phyloP scores from a whole-genome alignment of 2,329 filamentous ascomycete species.

The Stagonosporopsis chrysanthemi region DNA sequence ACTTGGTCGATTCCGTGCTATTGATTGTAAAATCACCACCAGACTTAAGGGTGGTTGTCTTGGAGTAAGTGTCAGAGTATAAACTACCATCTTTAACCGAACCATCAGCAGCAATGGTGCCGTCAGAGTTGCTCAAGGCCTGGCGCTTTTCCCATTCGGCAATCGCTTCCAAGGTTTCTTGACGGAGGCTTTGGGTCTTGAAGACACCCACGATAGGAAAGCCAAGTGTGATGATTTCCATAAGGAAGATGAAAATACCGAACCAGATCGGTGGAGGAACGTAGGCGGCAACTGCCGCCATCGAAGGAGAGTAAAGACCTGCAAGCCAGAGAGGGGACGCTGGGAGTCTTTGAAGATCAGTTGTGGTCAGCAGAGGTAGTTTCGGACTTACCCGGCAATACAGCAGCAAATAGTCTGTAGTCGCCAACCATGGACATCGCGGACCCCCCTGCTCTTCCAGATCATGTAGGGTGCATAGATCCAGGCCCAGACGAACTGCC shows the following conservation, averaged over 20 bases:
- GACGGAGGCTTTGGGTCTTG: slow-evolving; percentile 34
- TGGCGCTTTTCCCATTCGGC: slow-evolving; percentile 44
- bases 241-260: slow-evolving; percentile 42
- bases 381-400: slow-evolving; percentile 37
- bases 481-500: slow-evolving; percentile 50
- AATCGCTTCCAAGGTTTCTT: slow-evolving; percentile 46
- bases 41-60: slow-evolving; percentile 29
- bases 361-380: no score
- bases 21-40: slow-evolving; percentile 16
- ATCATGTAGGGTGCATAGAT: slow-evolving; percentile 46
- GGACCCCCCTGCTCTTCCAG: slow-evolving; percentile 44
- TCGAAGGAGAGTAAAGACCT: slow-evolving; percentile 42
- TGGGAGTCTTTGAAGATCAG: slow-evolving; percentile 31
- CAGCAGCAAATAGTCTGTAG: slow-evolving; percentile 46
- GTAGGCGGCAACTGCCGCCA: slow-evolving; percentile 34
- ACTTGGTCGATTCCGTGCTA: slow-evolving; percentile 40
- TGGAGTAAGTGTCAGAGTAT: slow-evolving; percentile 22
- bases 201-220: slow-evolving; percentile 44
- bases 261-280: slow-evolving; percentile 43
- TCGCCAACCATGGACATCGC: slow-evolving; percentile 45
- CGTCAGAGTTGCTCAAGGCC: slow-evolving; percentile 17
- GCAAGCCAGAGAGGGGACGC: slow-evolving; percentile 46
- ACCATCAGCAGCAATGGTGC: slow-evolving; percentile 2
- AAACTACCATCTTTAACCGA: slow-evolving; percentile 26
- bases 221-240: slow-evolving; percentile 42